Conservation (phyloP, 2,329 filamentous ascomycete genomes). For the Aspergillus sp. region DNA sequence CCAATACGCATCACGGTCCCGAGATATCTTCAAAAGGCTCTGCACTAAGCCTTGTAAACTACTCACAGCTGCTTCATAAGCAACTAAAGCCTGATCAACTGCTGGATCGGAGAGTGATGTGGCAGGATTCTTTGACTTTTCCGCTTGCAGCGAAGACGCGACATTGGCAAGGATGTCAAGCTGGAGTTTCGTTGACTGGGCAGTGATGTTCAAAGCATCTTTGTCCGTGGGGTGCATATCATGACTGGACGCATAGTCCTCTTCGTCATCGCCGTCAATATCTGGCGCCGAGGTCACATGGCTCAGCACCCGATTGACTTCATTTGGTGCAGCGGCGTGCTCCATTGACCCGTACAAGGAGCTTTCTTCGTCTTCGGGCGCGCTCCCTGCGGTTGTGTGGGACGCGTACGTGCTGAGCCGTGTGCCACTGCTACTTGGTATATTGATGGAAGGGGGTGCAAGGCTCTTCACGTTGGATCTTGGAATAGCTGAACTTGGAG, state of each 20-base stretch:
- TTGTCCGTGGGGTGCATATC: slow-evolving; percentile 75
- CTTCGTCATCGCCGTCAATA: slow-evolving; percentile 68
- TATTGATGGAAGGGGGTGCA: slow-evolving; percentile 37
- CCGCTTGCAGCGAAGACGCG: slow-evolving; percentile 73
- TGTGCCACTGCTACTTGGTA: slow-evolving; percentile 43
- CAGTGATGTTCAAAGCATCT: slow-evolving; percentile 95
- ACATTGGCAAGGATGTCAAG: slow-evolving; percentile 87
- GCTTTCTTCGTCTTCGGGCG: slow-evolving; percentile 55
- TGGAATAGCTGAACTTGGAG: slow-evolving; percentile 27
- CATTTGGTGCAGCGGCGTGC: slow-evolving; percentile 53
- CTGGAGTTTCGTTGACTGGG: slow-evolving; percentile 89
- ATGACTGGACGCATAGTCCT: slow-evolving; percentile 77
- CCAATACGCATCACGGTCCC: slow-evolving; percentile 95
- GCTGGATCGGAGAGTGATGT: slow-evolving; percentile 74
- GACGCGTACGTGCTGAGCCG: slow-evolving; percentile 53
- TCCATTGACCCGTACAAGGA: slow-evolving; percentile 58
- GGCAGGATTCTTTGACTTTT: slow-evolving; percentile 68
- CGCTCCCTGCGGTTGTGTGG: slow-evolving; percentile 50
- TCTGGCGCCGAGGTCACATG: slow-evolving; percentile 56
- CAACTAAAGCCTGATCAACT: slow-evolving; percentile 73
- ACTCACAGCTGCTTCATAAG: slow-evolving; percentile 86
- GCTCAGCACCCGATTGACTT: slow-evolving; percentile 52
- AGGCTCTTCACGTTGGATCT: slow-evolving; percentile 41
- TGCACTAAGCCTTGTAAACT: slow-evolving; percentile 83
- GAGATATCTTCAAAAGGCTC: slow-evolving; percentile 86